Base-by-base conservation (phyloP, 164 flowering plant species). In the Macadamia tetraphylla region DNA sequence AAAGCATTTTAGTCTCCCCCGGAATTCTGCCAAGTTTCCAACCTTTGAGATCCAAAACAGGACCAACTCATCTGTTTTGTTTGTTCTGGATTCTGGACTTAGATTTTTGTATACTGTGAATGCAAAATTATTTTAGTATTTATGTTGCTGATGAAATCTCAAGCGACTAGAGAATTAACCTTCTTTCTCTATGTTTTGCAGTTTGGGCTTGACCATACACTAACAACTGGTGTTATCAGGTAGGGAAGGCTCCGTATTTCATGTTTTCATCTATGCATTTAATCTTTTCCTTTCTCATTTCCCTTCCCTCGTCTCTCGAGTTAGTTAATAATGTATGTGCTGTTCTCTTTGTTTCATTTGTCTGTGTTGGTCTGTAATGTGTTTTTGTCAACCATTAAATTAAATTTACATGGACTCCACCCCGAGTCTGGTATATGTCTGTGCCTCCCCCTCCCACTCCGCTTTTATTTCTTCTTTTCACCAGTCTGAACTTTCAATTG, bases 151-250 rank as follows among this genome's bases (percentile, higher is more conserved):
- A 18, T 48, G 1, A 29, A 55, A 11, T n/a, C 42, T 18, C 29
- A 11, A 56, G 15, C 40, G n/a, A 60, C 65, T 30, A 9, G 35
- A 32, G 29, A 32, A 35, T 0, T 60, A 58, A 46, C 17, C 58
- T 51, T 55, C 58, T 17, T 23, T 66, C 42, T 0, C 42, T 67
- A 15, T 74, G 51, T 63, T 46, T 63, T 79, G 83, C 96, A 94
- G 98, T 94, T 94, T 81, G 98, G 97, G 67, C 94, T 94, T 73
- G 98, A 94, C 73, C 98, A 94, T 73, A 94, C 98, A 29, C 96
- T 94, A 69, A 94, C 98, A 66, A 94, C 98, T 42, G 98, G 98
- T 69, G 98, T 94, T 65, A 94, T 94, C 80, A 94, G 98, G 98
- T 94, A 72, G 2, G 65, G 65, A 29, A 29, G 4, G 29, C 55